Percentiles rank a stretch among this genome's conserved stretches.
Evolutionary conservation across 2,329 filamentous ascomycete species (phyloP).

Genomic region (Ilyonectria robusta): DNA sequence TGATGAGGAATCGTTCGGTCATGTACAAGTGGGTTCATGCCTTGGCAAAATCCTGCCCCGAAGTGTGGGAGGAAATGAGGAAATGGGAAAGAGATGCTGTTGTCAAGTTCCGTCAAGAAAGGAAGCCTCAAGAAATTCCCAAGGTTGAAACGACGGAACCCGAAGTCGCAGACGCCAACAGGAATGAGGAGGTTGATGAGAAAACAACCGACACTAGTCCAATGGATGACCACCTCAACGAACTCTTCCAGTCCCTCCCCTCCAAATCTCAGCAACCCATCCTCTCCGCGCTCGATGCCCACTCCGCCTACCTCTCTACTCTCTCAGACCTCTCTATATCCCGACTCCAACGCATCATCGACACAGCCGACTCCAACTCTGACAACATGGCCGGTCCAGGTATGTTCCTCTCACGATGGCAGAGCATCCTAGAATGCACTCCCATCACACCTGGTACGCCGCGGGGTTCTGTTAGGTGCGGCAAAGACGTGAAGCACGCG

Average conservation of each 20-base stretch:
- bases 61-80: constrained; percentile 72
- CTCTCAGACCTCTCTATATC: constrained; percentile 67
- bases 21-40: constrained; percentile 81
- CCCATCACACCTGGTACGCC: constrained; percentile 73
- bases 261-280: constrained; percentile 61
- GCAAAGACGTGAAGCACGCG: constrained; percentile 64
- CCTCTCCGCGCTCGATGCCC: constrained; percentile 68
- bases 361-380: constrained; percentile 46
- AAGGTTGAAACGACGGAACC: not conserved
- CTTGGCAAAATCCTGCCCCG: constrained; percentile 76
- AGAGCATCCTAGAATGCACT: constrained; percentile 78
- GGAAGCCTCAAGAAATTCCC: constrained; percentile 8
- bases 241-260: constrained; percentile 63
- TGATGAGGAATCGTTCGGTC: constrained; percentile 74
- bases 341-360: constrained; percentile 72
- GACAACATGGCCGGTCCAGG: constrained; percentile 73
- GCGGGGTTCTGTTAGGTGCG: constrained; percentile 66
- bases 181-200: constrained; percentile 54
- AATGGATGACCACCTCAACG: constrained; percentile 58
- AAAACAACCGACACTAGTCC: constrained; percentile 43
- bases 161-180: not conserved
- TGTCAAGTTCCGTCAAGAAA: constrained; percentile 65
- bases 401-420: constrained; percentile 81
- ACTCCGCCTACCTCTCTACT: constrained; percentile 71
- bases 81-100: constrained; percentile 72